A percentile compares a stretch with the other conserved stretches of the same genome.
These are phyloP conservation scores for Aspergillus sp. DNA, from an alignment of 2,329 filamentous ascomycete species.

Conservation along the genomic window DNA sequence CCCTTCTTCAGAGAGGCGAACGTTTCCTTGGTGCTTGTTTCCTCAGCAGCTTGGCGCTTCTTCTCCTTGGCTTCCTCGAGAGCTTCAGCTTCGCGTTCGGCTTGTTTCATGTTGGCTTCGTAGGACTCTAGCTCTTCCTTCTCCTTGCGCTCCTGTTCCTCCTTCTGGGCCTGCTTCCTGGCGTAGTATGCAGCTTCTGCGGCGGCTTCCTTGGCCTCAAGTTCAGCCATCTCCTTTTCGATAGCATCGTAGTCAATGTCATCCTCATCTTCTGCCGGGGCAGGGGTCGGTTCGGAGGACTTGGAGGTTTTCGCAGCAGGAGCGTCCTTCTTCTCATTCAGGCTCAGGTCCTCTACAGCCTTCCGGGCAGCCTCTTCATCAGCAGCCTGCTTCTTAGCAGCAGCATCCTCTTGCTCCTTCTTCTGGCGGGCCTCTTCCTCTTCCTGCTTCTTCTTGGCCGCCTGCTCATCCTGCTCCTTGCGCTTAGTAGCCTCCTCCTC, in stretches of 20 bases:
- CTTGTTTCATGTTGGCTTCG: constrained; percentile 49
- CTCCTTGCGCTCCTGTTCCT: constrained; percentile 46
- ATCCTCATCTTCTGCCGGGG: constrained; percentile 33
- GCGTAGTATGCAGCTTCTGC: constrained; percentile 56
- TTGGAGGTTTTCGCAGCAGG: constrained; percentile 33
- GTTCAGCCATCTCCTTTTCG: constrained; percentile 47
- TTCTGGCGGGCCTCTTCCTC: constrained; percentile 22
- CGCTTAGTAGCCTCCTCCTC: constrained; percentile 42
- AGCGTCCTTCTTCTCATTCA: constrained; percentile 45
- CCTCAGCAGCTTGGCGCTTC: constrained; percentile 38
- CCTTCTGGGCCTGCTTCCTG: constrained; percentile 76
- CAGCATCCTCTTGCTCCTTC: constrained; percentile 25
- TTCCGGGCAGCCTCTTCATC: constrained; percentile 36
- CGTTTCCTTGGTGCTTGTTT: constrained; percentile 38
- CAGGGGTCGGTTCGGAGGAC: constrained; percentile 34
- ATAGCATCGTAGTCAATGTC: constrained; percentile 49
- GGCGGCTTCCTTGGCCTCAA: constrained; percentile 48
- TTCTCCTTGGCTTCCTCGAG: constrained; percentile 44
- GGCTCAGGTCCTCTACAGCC: constrained; percentile 23
- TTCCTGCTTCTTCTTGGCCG: constrained; percentile 30
- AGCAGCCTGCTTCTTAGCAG: constrained; percentile 43
- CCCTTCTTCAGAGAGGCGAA: constrained; percentile 48
- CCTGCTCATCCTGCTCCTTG: constrained; percentile 32
- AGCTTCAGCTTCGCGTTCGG: constrained; percentile 50
- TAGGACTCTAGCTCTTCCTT: constrained; percentile 46